Evolutionary conservation across 345 rosid genomes (phyloP), one percentile per base, ranked within the genome.

Genomic region (Theobroma cacao): DNA sequence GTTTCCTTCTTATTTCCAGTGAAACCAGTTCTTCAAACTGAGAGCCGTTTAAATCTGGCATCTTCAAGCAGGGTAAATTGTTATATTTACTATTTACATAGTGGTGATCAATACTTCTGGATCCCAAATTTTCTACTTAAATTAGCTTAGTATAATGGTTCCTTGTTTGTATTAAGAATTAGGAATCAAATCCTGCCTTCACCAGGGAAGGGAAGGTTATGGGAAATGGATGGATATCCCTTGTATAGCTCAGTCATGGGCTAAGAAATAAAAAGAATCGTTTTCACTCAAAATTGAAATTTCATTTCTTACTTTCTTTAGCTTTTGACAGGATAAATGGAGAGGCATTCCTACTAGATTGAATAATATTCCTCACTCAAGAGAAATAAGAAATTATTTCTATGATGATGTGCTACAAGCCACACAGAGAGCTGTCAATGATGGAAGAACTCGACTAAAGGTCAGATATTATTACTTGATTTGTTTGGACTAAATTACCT

Each of bases 281-380:
- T 31, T 81, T 73, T 11, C 31, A 40, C 33, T 61, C 41, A n/a
- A 56, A 67, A 17, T 58, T 75, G 12, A 66, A 20, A 36, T 74
- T 79, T 22, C 59, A 59, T 76, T 69, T 82, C 85, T 82, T 56
- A 82, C 86, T 80, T 86, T 77, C 66, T 78, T 77, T 85, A 69
- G 78, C 76, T 65, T 75, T 82, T 78, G 88, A 55, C 89, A 92
- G 98, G 94, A 84, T 52, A 90, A 85, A 31, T 95, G 98, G 99
- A 87, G 91, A 82, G 99, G 99, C 81, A 92, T 95, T 82, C 98
- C 99, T 6, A 95, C 97, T 28, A 88, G 93, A 78, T 80, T 95
- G 89, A 95, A 95, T 82, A 95, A 95, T 76, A 86, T 93, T 83
- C 98, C 99, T 82, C 99, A 95, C 85, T 95, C 99, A 10, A 89